phyloP scores from a whole-genome alignment of 108 stramenopile species.

The Fragilaria crotonensis region DNA sequence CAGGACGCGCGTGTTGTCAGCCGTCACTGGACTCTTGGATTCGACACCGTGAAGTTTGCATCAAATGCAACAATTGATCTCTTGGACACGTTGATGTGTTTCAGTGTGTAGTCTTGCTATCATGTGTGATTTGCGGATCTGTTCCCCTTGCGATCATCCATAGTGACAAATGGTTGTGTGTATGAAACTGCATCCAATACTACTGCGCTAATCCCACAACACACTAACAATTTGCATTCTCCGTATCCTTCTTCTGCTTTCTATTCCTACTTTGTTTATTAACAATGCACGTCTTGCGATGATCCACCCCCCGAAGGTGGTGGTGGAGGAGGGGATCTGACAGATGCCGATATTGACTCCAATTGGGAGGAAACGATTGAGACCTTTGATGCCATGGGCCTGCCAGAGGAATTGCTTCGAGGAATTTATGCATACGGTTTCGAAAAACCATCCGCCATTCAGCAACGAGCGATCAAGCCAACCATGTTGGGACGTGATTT shows the following conservation, averaged over 20 bases:
- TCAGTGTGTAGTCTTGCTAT: too few species aligned
- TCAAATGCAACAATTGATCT: too few species aligned
- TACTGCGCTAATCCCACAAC: not conserved
- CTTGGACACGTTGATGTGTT: too few species aligned
- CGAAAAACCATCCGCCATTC: slow-evolving; percentile 99
- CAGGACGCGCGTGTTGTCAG: too few species aligned
- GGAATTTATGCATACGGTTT: slow-evolving; percentile 99
- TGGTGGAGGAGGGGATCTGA: slow-evolving; percentile 21
- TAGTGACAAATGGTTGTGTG: too few species aligned
- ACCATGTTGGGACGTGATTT: slow-evolving; percentile 94
- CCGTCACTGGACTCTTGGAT: too few species aligned
- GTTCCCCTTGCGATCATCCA: too few species aligned
- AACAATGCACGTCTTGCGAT: not conserved
- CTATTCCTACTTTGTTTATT: not conserved
- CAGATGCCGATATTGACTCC: slow-evolving; percentile 85
- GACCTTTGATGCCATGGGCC: slow-evolving; percentile 94
- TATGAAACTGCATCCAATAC: too few species aligned
- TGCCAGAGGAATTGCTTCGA: slow-evolving; percentile 94
- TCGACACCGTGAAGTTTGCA: too few species aligned
- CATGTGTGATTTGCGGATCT: too few species aligned
- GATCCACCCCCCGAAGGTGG: slow-evolving; percentile 24
- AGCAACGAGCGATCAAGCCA: slow-evolving; percentile 98
- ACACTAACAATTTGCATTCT: too few species aligned
- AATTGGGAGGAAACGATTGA: slow-evolving; percentile 93
- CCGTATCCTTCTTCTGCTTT: too few species aligned